These are phyloP conservation scores for Dovyalis caffra DNA, from an alignment of 345 rosid genomes.

Conservation along the genomic window DNA sequence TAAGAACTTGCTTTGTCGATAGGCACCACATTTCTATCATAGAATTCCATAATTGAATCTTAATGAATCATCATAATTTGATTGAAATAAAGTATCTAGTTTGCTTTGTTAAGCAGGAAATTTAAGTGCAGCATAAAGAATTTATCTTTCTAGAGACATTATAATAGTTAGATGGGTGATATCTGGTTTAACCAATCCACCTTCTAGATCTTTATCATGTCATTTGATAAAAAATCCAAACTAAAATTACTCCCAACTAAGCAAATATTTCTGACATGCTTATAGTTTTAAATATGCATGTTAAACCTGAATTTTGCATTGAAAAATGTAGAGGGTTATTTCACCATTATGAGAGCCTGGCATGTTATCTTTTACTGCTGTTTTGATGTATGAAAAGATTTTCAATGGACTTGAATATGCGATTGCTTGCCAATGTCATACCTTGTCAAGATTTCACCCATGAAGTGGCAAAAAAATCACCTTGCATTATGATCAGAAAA, in stretches of 20 bases:
- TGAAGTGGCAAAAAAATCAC: background rate
- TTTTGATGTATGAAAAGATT: too few species aligned
- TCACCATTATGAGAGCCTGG: too few species aligned
- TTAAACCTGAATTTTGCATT: background rate
- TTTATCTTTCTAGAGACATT: slow-evolving; percentile 8
- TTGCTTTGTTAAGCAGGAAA: slow-evolving; percentile 45
- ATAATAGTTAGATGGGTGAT: slow-evolving; percentile 5
- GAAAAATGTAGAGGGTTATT: background rate
- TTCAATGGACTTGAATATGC: background rate
- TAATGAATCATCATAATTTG: slow-evolving; percentile 34
- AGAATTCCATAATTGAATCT: slow-evolving; percentile 34
- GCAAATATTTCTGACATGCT: too few species aligned
- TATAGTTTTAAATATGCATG: too few species aligned
- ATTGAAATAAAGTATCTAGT: slow-evolving; percentile 30
- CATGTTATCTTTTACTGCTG: too few species aligned
- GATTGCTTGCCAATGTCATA: background rate
- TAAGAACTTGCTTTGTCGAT: slow-evolving; percentile 30
- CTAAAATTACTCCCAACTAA: background rate
- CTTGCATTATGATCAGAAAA: background rate
- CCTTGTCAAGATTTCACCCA: background rate
- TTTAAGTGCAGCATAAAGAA: slow-evolving; percentile 16
- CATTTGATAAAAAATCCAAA: too few species aligned
- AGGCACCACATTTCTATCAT: slow-evolving; percentile 21
- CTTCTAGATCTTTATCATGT: background rate
- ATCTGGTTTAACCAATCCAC: background rate